These are phyloP conservation scores for Syzygium jambos DNA, from an alignment of 345 rosid genomes.

Conservation along the genomic window DNA sequence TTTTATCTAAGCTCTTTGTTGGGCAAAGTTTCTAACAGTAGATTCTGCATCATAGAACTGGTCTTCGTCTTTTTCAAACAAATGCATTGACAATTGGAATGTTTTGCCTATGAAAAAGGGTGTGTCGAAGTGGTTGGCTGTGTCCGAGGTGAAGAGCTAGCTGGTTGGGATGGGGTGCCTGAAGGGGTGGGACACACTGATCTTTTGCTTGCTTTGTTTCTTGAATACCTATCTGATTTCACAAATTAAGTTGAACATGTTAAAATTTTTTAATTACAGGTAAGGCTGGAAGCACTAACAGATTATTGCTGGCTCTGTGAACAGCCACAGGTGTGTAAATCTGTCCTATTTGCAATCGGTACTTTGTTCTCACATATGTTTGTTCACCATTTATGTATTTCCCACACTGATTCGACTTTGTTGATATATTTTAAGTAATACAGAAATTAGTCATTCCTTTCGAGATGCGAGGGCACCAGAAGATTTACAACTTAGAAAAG, in stretches of 20 bases:
- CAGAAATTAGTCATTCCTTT: slow-evolving; percentile 81
- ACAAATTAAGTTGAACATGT: background rate
- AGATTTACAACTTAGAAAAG: slow-evolving; percentile 88
- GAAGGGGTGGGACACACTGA: slow-evolving; percentile 34
- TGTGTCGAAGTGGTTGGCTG: slow-evolving; percentile 67
- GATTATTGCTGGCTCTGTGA: slow-evolving; percentile 96
- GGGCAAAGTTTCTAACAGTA: background rate
- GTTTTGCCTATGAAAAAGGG: slow-evolving; percentile 13
- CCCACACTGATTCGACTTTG: background rate
- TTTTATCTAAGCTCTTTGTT: background rate
- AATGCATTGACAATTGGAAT: background rate
- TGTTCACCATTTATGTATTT: background rate
- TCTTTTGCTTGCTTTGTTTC: background rate
- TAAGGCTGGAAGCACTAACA: slow-evolving; percentile 81
- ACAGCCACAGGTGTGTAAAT: slow-evolving; percentile 55
- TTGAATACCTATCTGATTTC: background rate
- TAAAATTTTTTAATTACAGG: slow-evolving; percentile 25
- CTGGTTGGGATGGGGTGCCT: slow-evolving; percentile 46
- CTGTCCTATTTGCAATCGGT: background rate
- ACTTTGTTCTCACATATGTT: background rate
- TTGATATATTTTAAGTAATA: background rate
- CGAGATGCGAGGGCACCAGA: slow-evolving; percentile 90
- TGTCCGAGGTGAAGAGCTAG: slow-evolving; percentile 42
- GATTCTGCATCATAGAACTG: background rate
- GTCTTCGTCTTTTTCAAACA: background rate